Conservation (phyloP, 2,329 filamentous ascomycete species). For the Setomelanomma holmii region DNA sequence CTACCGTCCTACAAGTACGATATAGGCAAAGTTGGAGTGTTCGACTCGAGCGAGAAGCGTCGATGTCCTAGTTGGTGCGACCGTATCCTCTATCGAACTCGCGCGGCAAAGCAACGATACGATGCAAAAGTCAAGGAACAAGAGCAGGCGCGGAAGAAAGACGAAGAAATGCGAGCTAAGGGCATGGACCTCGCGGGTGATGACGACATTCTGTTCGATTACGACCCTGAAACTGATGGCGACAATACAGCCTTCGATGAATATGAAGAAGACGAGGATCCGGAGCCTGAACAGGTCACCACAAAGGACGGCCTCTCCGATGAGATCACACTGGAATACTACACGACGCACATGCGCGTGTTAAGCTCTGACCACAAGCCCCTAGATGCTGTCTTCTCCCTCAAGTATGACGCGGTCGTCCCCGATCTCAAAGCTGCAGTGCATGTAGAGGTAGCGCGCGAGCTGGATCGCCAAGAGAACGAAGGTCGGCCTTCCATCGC, state of each 20-base stretch:
- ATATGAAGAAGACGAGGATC: slow-evolving; percentile 45
- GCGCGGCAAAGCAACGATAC: slow-evolving; percentile 71
- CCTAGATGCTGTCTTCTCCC: slow-evolving; percentile 78
- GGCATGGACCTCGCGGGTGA: slow-evolving; percentile 76
- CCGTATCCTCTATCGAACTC: slow-evolving; percentile 84
- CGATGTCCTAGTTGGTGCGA: slow-evolving; percentile 97
- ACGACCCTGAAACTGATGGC: slow-evolving; percentile 82
- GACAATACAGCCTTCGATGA: slow-evolving; percentile 51
- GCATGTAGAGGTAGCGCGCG: slow-evolving; percentile 84
- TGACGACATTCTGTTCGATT: slow-evolving; percentile 89
- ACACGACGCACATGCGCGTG: slow-evolving; percentile 87
- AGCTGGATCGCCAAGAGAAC: slow-evolving; percentile 90
- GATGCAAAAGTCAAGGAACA: slow-evolving; percentile 69
- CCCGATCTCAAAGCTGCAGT: slow-evolving; percentile 83
- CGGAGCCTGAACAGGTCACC: slow-evolving; percentile 57
- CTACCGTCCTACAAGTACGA: slow-evolving; percentile 98
- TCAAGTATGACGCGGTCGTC: slow-evolving; percentile 87
- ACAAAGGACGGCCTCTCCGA: slow-evolving; percentile 67
- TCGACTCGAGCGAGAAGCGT: slow-evolving; percentile 94
- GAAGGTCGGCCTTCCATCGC: slow-evolving; percentile 84
- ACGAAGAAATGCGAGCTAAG: slow-evolving; percentile 83
- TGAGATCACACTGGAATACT: slow-evolving; percentile 67
- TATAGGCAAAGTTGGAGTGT: slow-evolving; percentile 86
- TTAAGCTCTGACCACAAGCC: slow-evolving; percentile 97
- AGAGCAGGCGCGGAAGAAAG: slow-evolving; percentile 71